Evolutionary conservation across 1,139 yeast genomes (phyloP).

Genomic region (Candida neerlandica): DNA sequence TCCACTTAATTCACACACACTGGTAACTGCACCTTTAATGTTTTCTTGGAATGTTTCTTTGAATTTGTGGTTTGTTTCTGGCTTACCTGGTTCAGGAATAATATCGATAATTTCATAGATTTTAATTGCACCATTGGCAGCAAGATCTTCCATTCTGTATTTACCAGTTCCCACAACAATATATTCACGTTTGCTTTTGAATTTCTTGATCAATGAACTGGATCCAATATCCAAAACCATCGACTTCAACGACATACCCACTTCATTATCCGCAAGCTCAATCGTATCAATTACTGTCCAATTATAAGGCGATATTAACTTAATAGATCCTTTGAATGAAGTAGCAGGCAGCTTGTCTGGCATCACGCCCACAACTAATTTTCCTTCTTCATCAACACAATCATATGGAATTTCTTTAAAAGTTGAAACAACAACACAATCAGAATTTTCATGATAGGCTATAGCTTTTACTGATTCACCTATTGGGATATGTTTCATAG

Average conservation of each 20-base stretch:
- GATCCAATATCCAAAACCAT: conserved; percentile 58
- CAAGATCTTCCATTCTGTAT: conserved; percentile 79
- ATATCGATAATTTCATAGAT: conserved; percentile 78
- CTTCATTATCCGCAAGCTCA: conserved; percentile 67
- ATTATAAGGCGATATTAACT: conserved; percentile 69
- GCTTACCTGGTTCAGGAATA: conserved; percentile 87
- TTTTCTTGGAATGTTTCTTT: conserved; percentile 77
- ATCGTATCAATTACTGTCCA: conserved; percentile 79
- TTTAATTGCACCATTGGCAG: conserved; percentile 79
- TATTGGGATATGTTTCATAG: conserved; percentile 54
- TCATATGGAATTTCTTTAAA: conserved; percentile 60
- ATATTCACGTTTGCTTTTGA: conserved; percentile 62
- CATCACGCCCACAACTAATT: conserved; percentile 60
- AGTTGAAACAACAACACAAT: conserved; percentile 68
- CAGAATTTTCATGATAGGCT: conserved; percentile 71
- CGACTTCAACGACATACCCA: conserved; percentile 60
- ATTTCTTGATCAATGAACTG: conserved; percentile 36
- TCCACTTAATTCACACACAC: conserved; percentile 81
- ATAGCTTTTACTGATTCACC: conserved; percentile 71
- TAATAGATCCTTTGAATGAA: conserved; percentile 61
- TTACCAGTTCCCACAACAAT: conserved; percentile 79
- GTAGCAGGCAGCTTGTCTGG: conserved; percentile 49
- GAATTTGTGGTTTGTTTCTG: conserved; percentile 80
- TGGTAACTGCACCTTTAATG: conserved; percentile 82
- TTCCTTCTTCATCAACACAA: conserved; percentile 77